Conservation (phyloP, 371 early-diverging fungal genomes). For the Amoeboaphelidium protococcarum region DNA sequence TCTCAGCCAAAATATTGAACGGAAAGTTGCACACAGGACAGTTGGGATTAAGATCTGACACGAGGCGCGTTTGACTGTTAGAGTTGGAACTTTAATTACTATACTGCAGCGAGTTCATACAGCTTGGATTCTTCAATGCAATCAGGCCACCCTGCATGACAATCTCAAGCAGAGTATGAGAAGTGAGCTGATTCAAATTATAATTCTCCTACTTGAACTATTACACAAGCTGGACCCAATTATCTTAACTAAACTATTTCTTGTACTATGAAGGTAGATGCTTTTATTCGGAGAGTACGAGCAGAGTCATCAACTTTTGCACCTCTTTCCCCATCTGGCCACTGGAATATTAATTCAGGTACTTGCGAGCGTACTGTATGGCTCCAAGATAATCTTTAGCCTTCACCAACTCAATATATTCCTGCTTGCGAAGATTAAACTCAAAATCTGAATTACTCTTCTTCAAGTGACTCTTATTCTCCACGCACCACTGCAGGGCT, state of each 20-base stretch:
- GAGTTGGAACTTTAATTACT: not conserved
- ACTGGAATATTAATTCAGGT: slow-evolving; percentile 36
- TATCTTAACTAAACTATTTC: slow-evolving; percentile 5
- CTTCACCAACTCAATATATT: slow-evolving; percentile 60
- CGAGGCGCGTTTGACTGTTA: slow-evolving; percentile 17
- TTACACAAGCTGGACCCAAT: slow-evolving; percentile 46
- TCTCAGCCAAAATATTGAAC: slow-evolving; percentile 46
- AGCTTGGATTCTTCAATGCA: slow-evolving; percentile 56
- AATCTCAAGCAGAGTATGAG: slow-evolving; percentile 49
- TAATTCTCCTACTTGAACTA: slow-evolving; percentile 59
- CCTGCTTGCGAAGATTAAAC: slow-evolving; percentile 73
- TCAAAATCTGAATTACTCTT: slow-evolving; percentile 57
- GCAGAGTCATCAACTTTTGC: slow-evolving; percentile 54
- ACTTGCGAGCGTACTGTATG: slow-evolving; percentile 51
- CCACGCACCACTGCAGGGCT: slow-evolving; percentile 70
- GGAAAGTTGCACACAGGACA: slow-evolving; percentile 84
- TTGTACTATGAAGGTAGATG: not conserved
- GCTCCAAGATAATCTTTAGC: slow-evolving; percentile 33
- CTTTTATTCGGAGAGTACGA: slow-evolving; percentile 29
- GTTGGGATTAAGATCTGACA: slow-evolving; percentile 52
- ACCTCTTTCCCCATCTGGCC: slow-evolving; percentile 36
- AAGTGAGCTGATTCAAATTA: slow-evolving; percentile 49
- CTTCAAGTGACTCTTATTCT: slow-evolving; percentile 52
- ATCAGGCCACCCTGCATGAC: slow-evolving; percentile 69
- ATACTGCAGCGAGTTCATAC: not conserved